Conservation (phyloP, 179 eudicot genomes). For the Nepenthes alata region DNA sequence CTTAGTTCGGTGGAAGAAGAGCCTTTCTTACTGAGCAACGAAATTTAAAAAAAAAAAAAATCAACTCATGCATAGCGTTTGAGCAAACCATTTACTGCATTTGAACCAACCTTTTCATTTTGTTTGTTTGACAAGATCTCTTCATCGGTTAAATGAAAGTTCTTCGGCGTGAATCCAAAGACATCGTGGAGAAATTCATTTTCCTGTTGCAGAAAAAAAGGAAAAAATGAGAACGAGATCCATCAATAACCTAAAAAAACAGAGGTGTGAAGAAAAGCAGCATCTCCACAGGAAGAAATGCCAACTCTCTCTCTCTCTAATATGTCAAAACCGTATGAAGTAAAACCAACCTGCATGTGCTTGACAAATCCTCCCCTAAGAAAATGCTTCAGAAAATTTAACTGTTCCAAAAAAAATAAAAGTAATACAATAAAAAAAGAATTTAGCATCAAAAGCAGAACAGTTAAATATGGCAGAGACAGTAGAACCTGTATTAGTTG, state of each 20-base stretch:
- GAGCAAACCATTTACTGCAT: too few species aligned
- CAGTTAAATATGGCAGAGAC: too few species aligned
- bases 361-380: constrained; percentile 85
- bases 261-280: too few species aligned
- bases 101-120: constrained; percentile 49
- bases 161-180: constrained; percentile 66
- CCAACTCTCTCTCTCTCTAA: too few species aligned
- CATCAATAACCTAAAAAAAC: not conserved
- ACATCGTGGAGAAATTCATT: constrained; percentile 79
- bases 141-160: constrained; percentile 23
- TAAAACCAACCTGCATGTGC: constrained; percentile 69
- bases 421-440: too few species aligned
- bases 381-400: constrained; percentile 79
- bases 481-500: constrained; percentile 30
- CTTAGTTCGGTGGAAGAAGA: too few species aligned
- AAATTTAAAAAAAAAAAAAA: too few species aligned
- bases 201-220: constrained; percentile 31
- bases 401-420: constrained; percentile 14
- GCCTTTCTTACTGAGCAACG: too few species aligned
- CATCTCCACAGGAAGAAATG: too few species aligned
- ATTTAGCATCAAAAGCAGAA: too few species aligned
- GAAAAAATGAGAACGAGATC: not conserved
- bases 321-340: not conserved
- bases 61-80: too few species aligned
- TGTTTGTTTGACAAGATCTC: constrained; percentile 22